phyloP scores from a whole-genome alignment of 805 yeast species.

The Spathaspora arborariae region DNA sequence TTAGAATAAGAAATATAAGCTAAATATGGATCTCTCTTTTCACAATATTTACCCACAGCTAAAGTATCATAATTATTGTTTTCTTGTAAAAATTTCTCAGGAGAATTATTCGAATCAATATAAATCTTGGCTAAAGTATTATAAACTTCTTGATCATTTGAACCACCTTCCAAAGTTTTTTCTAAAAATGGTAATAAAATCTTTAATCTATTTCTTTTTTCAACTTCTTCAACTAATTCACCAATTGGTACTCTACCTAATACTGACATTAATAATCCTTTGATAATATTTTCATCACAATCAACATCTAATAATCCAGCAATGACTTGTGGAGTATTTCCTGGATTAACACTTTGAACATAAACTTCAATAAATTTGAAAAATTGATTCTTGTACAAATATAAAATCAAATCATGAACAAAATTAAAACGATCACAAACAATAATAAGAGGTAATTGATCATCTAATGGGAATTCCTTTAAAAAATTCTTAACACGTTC shows the following conservation, averaged over 20 bases:
- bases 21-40: constrained; percentile 96
- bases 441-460: constrained; percentile 93
- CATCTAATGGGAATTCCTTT: constrained; percentile 90
- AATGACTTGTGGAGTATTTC: constrained; percentile 92
- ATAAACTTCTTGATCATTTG: constrained; percentile 85
- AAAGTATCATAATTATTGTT: constrained; percentile 88
- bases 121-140: constrained; percentile 96
- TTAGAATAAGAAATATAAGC: constrained; percentile 97
- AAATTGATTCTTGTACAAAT: constrained; percentile 91
- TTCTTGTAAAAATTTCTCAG: constrained; percentile 93
- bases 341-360: constrained; percentile 95
- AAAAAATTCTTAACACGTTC: constrained; percentile 96
- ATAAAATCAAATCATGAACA: constrained; percentile 90
- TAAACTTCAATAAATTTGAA: constrained; percentile 96
- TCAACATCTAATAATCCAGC: constrained; percentile 97
- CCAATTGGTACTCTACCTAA: constrained; percentile 92
- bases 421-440: constrained; percentile 91
- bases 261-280: constrained; percentile 75
- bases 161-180: constrained; percentile 77
- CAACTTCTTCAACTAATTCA: constrained; percentile 89
- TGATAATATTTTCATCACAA: constrained; percentile 87
- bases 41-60: constrained; percentile 97
- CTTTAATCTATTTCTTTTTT: constrained; percentile 92
- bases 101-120: constrained; percentile 95
- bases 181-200: constrained; percentile 90